Evolutionary conservation across 2,329 filamentous ascomycete genomes (phyloP), one percentile per base, ranked within the genome.

Genomic region (Cytospora schulzeri): DNA sequence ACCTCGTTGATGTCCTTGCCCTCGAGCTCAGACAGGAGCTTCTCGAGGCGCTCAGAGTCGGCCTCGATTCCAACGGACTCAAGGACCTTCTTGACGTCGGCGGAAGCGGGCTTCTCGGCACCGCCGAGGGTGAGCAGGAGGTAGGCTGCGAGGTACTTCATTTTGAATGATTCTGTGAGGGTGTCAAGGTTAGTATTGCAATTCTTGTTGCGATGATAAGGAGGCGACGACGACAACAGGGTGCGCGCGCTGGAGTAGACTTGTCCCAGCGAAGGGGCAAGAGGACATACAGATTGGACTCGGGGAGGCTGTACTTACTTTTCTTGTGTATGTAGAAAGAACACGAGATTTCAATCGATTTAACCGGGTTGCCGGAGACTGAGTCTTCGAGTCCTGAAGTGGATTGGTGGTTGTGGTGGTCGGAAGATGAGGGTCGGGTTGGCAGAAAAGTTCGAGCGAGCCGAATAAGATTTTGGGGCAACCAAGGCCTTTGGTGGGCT

Each of bases 61-160:
- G 91, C 91, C 84, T 99, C 95, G 73, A 97, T 93, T 76, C 95
- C 95, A 77, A 98, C 95, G 73, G 94, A 91, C 76, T 88, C 88
- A 79, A 99, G 92, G 76, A 99, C 93, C 69, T 77, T 79, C 86
- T 91, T 95, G 87, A 99, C 83, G 79, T 98, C 93, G 72, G 81
- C 80, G 75, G 91, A 92, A 71, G 91, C 93, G 75, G 95, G 95
- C 70, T 88, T 88, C 84, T 86, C 80, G 88, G 97, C 98, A 84
- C 95, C 95, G 80, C 87, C 94, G 74, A 98, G 91, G 84, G 85
- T 83, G 81, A 98, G 92, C 79, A 99, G 94, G 78, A 99, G 93
- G 89, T 96, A 98, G 80, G 95, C 94, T 80, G 95, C 95, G 85
- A 99, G 91, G 85, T 98, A 90, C 93, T 99, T 98, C 95, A 99